These are phyloP conservation scores for Goniomonas avonlea DNA, from an alignment of 78 protist genomes.

Conservation along the genomic window DNA sequence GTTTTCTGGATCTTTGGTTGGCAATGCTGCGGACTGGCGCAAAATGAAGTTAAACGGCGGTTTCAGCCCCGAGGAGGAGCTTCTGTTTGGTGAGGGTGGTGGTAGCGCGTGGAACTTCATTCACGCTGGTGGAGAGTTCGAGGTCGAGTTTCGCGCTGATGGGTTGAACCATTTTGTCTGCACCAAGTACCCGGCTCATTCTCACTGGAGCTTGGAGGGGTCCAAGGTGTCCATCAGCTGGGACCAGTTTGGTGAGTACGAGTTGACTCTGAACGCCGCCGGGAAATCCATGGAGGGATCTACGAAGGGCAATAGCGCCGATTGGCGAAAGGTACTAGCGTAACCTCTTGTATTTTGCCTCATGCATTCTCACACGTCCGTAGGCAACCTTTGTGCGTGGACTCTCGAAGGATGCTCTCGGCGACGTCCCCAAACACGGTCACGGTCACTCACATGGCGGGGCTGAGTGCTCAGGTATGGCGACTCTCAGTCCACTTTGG, in stretches of 20 bases:
- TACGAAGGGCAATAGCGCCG: no score
- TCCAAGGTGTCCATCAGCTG: not conserved
- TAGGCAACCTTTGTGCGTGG: no score
- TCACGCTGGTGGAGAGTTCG: not conserved
- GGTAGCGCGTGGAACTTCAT: not conserved
- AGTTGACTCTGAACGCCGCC: not conserved
- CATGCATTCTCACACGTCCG: no score
- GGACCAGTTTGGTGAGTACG: not conserved
- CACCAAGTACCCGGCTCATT: not conserved
- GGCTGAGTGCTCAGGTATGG: no score
- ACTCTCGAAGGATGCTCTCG: no score
- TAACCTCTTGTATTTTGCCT: no score
- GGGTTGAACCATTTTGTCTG: not conserved
- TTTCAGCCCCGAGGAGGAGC: not conserved
- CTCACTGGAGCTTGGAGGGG: not conserved
- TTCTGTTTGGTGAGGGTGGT: not conserved
- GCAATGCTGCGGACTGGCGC: not conserved
- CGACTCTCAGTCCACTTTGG: no score
- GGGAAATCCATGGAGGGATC: not conserved
- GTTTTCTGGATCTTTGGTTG: not conserved
- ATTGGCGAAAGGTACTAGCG: no score
- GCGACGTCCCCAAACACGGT: no score
- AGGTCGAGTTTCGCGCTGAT: not conserved
- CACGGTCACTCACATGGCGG: no score
- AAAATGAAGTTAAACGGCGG: not conserved